Base-by-base conservation (phyloP, 345 rosid genomes). In the Populus tremula region DNA sequence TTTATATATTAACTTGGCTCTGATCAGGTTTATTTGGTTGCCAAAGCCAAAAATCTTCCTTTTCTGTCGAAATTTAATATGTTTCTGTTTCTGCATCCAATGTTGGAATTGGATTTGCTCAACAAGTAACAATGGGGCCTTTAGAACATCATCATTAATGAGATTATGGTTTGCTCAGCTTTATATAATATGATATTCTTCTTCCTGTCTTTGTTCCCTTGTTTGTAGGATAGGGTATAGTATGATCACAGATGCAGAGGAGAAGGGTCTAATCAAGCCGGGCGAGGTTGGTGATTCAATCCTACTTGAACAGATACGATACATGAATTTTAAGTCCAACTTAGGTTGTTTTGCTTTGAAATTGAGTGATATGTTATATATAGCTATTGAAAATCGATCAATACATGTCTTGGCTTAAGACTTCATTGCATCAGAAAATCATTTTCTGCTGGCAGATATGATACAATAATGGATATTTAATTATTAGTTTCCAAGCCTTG, bases 191-290 rank as follows among this genome's bases (percentile, higher is more conserved):
- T 33, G 36, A 33, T 27, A 14, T 1, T 10, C 25, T 39, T 27
- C n/a, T 20, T 20, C 61, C 16, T 71, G 29, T 62, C 61, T 41
- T 65, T 70, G n/a, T 11, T 50, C 56, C 35, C 31, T 61, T 59
- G 43, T 20, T 59, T 84, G 63, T 49, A 91, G 96, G 86, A 90
- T 90, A 81, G 96, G 92, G 25, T 88, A 89, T 66, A 90, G 96
- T 76, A 91, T 91, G 96, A 90, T 91, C 47, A 64, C 77, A 72
- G 94, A 91, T 87, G 96, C 96, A 71, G 96, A 91, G 84, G 92
- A 87, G 82, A 82, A 90, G 81, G 92, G 91, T 61, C 89, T 89
- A 66, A 89, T 90, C 66, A 82, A 29, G 65, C 90, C 92, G 1
- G 91, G 92, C 1, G 88, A 89, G 93, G 96, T 91, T 85, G 71